A percentile compares a stretch with the other conserved stretches of the same genome.
phyloP scores from a whole-genome alignment of 495 filamentous ascomycete species.

The Talaromyces trachyspermus region DNA sequence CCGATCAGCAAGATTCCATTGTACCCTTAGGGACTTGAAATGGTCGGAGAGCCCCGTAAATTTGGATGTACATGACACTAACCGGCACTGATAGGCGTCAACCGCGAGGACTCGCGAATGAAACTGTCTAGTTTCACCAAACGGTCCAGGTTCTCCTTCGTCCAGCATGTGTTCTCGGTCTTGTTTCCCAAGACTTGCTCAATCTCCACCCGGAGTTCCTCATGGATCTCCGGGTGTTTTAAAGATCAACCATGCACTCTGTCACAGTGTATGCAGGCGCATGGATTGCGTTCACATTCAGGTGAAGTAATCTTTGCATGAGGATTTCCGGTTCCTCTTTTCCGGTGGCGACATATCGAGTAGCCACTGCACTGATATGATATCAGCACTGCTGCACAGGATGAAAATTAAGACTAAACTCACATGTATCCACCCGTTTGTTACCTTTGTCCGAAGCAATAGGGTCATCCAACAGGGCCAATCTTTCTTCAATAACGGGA shows the following conservation, averaged over 20 bases:
- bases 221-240: slow-evolving; percentile 4
- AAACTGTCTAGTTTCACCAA: slow-evolving; percentile 36
- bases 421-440: no score
- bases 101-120: slow-evolving; percentile 34
- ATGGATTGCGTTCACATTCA: slow-evolving; percentile 4
- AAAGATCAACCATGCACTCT: slow-evolving; percentile 5
- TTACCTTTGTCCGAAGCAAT: slow-evolving; percentile 2
- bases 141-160: slow-evolving; percentile 3
- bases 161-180: slow-evolving; percentile 10
- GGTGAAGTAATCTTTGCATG: slow-evolving; percentile 1
- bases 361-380: not conserved
- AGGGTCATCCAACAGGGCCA: not conserved
- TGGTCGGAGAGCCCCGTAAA: not conserved
- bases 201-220: slow-evolving; percentile 6
- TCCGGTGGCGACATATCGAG: not conserved
- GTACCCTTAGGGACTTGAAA: not conserved
- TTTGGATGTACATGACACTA: not conserved
- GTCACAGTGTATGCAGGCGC: not conserved
- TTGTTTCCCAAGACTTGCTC: not conserved
- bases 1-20: not conserved
- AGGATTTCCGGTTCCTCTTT: not conserved
- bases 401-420: no score
- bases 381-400: no score
- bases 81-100: not conserved
- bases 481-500: not conserved